Evolutionary conservation across 805 yeast genomes (phyloP), one percentile per base, ranked within the genome.

Genomic region (Ogataea henricii): DNA sequence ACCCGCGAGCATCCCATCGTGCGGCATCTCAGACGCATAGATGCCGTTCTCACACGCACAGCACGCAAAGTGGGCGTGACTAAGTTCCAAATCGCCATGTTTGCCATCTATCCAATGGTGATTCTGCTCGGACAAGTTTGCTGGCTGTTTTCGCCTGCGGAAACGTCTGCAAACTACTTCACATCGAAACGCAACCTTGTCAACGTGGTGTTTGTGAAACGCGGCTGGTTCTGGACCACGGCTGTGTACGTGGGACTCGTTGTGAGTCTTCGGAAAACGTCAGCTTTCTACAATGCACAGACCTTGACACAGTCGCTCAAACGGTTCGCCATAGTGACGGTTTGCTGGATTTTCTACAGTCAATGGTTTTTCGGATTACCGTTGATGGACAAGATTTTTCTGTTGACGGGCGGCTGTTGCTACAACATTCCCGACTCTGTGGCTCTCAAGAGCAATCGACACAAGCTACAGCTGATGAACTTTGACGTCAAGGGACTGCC

Each of bases 211-310:
- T 88, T 94, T 63, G 97, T 92, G 32, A 94, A 92, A 59, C 76
- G 75, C 21, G 98, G 97, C 2, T 94, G 98, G 98, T 74, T 81
- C 13, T 94, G 97, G 98, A 90, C 96, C 1, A 65, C 81, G 0
- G 4, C 77, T 3, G 73, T 74, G 3, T 74, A 68, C 37, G 27
- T 49, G 8, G 43, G 58, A 16, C 39, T 64, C 20, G 18, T 60
- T 3, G 10, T 26, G 7, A 40, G 50, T 18, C 50, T 55, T n/a
- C 48, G 32, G 39, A 38, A 32, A 30, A 48, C 47, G 14, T 53
- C 58, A n/a, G 43, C 25, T n/a, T 29, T 12, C 18, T 45, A 26
- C 43, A 49, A 32, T 33, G 29, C 30, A 6, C 38, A 32, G 27
- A 47, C 46, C 14, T 17, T 55, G 18, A 7, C 44, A 6, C 25